Evolutionary conservation across 192 early-diverging fungal genomes (phyloP).

Genomic region (Umbelopsis isabellina): DNA sequence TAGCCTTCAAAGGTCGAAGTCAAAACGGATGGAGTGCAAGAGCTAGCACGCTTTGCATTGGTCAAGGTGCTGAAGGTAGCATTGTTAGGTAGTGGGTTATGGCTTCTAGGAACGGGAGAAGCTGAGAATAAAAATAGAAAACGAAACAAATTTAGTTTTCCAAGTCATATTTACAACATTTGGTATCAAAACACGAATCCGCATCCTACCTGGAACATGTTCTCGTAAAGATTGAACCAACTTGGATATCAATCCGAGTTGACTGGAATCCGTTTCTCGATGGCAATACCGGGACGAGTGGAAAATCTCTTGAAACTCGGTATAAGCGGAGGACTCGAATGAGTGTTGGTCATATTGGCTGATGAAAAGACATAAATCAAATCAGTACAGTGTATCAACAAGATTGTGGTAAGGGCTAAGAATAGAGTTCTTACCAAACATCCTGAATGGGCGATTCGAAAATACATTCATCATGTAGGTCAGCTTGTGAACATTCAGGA

Average conservation of each 20-base stretch:
- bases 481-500: neutral
- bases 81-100: conserved; percentile 19
- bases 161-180: neutral
- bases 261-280: neutral
- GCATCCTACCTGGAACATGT: conserved; percentile 5
- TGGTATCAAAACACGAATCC: neutral
- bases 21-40: conserved; percentile 6
- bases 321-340: conserved; percentile 8
- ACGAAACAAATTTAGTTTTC: neutral
- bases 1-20: conserved; percentile 3
- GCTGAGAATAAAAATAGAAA: neutral
- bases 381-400: neutral
- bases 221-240: conserved; percentile 6
- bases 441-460: neutral
- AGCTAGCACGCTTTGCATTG: conserved; percentile 13
- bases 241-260: neutral
- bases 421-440: neutral
- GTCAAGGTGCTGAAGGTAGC: neutral
- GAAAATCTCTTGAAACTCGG: conserved; percentile 18
- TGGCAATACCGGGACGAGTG: conserved; percentile 10
- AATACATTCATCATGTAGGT: neutral
- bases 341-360: neutral
- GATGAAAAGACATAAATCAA: neutral
- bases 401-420: neutral
- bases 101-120: conserved; percentile 11